A percentile compares a stretch with the other conserved stretches of the same genome.
phyloP scores from a whole-genome alignment of 352 stramenopile genomes.

The Globisporangium parvum region DNA sequence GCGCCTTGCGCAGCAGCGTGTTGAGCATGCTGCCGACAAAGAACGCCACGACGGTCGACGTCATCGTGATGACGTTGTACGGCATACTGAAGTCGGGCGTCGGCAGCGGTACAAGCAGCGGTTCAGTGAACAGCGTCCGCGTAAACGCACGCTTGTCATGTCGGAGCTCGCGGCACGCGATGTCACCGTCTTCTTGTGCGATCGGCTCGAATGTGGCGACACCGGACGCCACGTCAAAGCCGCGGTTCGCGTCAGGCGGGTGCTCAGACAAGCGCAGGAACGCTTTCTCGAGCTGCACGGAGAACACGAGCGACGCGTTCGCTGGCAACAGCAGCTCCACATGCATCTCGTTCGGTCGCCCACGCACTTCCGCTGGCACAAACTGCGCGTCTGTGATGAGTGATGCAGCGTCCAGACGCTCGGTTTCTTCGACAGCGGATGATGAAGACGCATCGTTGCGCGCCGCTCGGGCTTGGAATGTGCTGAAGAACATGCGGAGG shows the following conservation, averaged over 20 bases:
- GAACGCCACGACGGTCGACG: conserved; percentile 84
- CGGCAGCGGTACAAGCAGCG: conserved; percentile 73
- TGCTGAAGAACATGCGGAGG: conserved; percentile 73
- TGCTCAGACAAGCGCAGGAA: conserved; percentile 82
- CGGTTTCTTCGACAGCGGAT: conserved; percentile 3
- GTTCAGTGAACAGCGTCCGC: conserved; percentile 65
- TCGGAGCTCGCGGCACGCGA: conserved; percentile 10
- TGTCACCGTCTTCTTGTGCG: not conserved
- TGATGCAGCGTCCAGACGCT: conserved; percentile 9
- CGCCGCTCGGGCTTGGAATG: conserved; percentile 30
- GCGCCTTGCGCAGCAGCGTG: conserved; percentile 62
- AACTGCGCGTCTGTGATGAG: conserved; percentile 36
- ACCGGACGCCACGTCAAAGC: conserved; percentile 73
- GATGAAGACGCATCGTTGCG: not conserved
- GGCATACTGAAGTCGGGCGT: conserved; percentile 89
- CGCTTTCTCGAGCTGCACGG: conserved; percentile 72
- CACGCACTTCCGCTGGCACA: conserved; percentile 48
- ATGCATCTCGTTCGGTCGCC: conserved; percentile 49
- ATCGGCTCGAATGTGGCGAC: conserved; percentile 40
- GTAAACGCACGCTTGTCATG: conserved; percentile 10
- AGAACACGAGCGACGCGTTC: conserved; percentile 50
- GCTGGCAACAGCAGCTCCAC: conserved; percentile 47
- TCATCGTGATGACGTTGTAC: conserved; percentile 90
- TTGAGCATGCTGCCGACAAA: conserved; percentile 84
- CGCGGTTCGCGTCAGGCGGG: conserved; percentile 80